Evolutionary conservation across 2,329 filamentous ascomycete genomes (phyloP), one percentile per base, ranked within the genome.

Genomic region (Emmonsia crescens): DNA sequence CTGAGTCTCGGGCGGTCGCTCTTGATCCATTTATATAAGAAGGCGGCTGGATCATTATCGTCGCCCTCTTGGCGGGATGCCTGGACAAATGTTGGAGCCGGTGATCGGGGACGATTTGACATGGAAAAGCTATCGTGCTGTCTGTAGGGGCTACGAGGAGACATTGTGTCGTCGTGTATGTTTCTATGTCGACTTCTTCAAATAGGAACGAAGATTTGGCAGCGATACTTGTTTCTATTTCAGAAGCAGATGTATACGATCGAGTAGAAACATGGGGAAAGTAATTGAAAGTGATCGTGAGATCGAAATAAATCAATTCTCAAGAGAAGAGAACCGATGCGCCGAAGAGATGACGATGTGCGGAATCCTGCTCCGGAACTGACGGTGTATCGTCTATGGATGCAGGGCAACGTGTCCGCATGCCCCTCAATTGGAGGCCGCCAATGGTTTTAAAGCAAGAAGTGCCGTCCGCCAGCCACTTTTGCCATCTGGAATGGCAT

Each of bases 21-120:
- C 36, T 57, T 48, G 40, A 57, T 57, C 56, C 40, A 57, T 57
- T 40, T 44, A 21, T 57, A 57, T 29, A 33, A 31, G 27, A 46
- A 31, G 24, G 27, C 38, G 5, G 38, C 19, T 9, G 56, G 38
- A 9, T 48, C 10, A 33, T 16, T 48, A 12, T 57, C 56, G 6
- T 57, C 27, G 6, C 19, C 40, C 5, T 57, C 56, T 21, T 29
- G 29, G 3, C 29, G 56, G 9, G 40, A 4, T 46, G 40, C 9
- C 8, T 46, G 56, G 40, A 46, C 16, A 57, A 46, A 46, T 21
- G 38, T 10, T 44, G 27, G 40, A 8, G 56, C 27, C 14, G 56
- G 56, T n/a, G 56, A 46, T 44, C 24, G 19, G 40, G 56, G 40
- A 16, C 40, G 56, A n/a, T 33, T 57, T 24, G 31, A n/a, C 27